phyloP scores from a whole-genome alignment of 176 grass and related monocot species.

The Phragmites australis region DNA sequence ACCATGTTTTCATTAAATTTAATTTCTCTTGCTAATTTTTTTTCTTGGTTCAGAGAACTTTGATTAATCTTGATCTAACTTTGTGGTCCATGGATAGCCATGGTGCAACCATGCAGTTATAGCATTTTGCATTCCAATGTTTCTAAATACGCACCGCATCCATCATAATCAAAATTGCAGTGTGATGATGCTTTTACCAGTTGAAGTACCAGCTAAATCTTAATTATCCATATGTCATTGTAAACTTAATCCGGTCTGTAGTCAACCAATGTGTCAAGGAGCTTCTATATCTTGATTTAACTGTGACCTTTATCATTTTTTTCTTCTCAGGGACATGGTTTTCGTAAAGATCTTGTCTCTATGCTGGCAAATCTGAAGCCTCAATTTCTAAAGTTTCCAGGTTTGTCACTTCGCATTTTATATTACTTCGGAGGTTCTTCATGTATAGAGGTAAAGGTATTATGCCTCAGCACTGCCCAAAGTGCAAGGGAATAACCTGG shows the following conservation, averaged over 20 bases:
- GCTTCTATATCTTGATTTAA: not conserved
- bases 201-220: not conserved
- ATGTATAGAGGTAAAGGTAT: constrained; percentile 18
- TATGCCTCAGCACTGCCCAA: not conserved
- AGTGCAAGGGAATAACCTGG: not conserved
- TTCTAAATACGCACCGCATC: constrained; percentile 9
- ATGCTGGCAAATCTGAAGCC: constrained; percentile 89
- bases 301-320: constrained; percentile 28
- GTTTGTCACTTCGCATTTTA: constrained; percentile 46
- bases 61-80: not conserved
- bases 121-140: constrained; percentile 15
- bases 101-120: not conserved
- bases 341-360: constrained; percentile 69
- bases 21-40: not conserved
- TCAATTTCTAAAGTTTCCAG: constrained; percentile 88
- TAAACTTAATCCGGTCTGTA: not conserved
- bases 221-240: not conserved
- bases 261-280: constrained; percentile 1
- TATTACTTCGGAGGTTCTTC: constrained; percentile 30
- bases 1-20: constrained; percentile 13
- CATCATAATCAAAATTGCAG: constrained; percentile 26
- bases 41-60: not conserved
- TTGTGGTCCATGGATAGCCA: not conserved
- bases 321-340: constrained; percentile 72
- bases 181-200: not conserved